These are phyloP conservation scores for Cryptosporidium felis DNA, from an alignment of 169 alveolate species.

Conservation along the genomic window DNA sequence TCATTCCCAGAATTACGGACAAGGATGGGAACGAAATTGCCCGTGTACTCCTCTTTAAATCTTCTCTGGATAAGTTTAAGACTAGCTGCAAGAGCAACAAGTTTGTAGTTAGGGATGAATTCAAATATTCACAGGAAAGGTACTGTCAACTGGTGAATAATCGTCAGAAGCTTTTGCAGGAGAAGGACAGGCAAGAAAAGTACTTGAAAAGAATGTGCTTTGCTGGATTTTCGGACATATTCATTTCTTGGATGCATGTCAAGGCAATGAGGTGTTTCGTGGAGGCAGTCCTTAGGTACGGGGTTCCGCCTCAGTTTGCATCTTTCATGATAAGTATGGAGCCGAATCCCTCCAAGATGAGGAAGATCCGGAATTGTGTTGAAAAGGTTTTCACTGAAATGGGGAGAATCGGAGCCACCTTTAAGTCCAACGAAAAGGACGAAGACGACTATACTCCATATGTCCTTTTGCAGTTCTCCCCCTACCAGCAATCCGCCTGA, in stretches of 20 bases:
- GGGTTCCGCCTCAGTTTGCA: slow-evolving; percentile 88
- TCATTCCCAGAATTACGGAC: slow-evolving; percentile 77
- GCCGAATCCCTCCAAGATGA: slow-evolving; percentile 53
- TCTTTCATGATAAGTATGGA: slow-evolving; percentile 78
- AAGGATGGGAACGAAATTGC: slow-evolving; percentile 82
- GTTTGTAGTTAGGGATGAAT: slow-evolving; percentile 79
- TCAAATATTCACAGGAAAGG: slow-evolving; percentile 82
- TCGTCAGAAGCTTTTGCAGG: slow-evolving; percentile 83
- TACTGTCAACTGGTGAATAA: slow-evolving; percentile 80
- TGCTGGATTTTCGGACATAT: slow-evolving; percentile 88
- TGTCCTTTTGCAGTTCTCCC: slow-evolving; percentile 61
- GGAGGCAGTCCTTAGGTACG: slow-evolving; percentile 89
- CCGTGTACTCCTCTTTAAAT: slow-evolving; percentile 82
- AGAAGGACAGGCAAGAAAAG: slow-evolving; percentile 84
- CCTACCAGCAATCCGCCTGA: slow-evolving; percentile 39
- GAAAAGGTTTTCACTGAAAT: slow-evolving; percentile 71
- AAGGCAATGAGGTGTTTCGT: slow-evolving; percentile 89
- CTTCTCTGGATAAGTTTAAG: slow-evolving; percentile 79
- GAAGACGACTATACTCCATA: slow-evolving; percentile 67
- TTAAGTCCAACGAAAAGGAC: slow-evolving; percentile 53
- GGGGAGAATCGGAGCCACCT: slow-evolving; percentile 71
- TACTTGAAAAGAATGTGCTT: slow-evolving; percentile 85
- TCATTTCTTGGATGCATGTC: slow-evolving; percentile 85
- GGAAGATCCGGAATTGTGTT: slow-evolving; percentile 71
- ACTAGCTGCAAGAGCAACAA: slow-evolving; percentile 78